Evolutionary conservation across 805 yeast genomes (phyloP).

Genomic region (Metschnikowia gruessii): DNA sequence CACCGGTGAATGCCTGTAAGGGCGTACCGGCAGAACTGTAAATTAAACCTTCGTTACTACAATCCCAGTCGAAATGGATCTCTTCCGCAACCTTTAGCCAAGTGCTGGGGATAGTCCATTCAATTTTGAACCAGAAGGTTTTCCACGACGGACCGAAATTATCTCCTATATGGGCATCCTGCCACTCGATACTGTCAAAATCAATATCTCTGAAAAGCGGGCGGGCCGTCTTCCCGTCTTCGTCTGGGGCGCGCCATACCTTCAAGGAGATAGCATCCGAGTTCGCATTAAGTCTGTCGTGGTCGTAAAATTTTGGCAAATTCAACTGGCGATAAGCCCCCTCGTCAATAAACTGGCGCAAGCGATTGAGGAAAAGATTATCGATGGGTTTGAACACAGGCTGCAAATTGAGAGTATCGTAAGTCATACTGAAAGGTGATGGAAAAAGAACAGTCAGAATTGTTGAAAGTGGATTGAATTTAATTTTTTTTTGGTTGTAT

Average conservation of each 20-base stretch:
- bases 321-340: slow-evolving; percentile 74
- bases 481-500: no score
- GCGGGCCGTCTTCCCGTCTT: slow-evolving; percentile 46
- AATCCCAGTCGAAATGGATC: slow-evolving; percentile 78
- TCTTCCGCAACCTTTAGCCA: slow-evolving; percentile 50
- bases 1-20: slow-evolving; percentile 82
- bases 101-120: slow-evolving; percentile 57
- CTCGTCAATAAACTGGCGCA: slow-evolving; percentile 74
- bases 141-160: slow-evolving; percentile 95
- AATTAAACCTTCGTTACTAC: slow-evolving; percentile 80
- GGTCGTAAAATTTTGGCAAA: slow-evolving; percentile 77
- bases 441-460: no score
- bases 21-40: slow-evolving; percentile 67
- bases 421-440: slow-evolving; percentile 9
- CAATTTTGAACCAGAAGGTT: slow-evolving; percentile 86
- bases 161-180: slow-evolving; percentile 64
- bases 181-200: slow-evolving; percentile 46
- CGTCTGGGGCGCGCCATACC: slow-evolving; percentile 73
- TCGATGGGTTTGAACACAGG: slow-evolving; percentile 80
- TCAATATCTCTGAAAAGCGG: slow-evolving; percentile 62
- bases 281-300: slow-evolving; percentile 49
- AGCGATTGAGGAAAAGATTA: slow-evolving; percentile 64
- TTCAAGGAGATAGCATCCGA: slow-evolving; percentile 49
- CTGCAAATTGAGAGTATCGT: slow-evolving; percentile 28
- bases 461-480: no score